These are phyloP conservation scores for Backusella tuberculispora DNA, from an alignment of 192 early-diverging fungal genomes.

Conservation along the genomic window DNA sequence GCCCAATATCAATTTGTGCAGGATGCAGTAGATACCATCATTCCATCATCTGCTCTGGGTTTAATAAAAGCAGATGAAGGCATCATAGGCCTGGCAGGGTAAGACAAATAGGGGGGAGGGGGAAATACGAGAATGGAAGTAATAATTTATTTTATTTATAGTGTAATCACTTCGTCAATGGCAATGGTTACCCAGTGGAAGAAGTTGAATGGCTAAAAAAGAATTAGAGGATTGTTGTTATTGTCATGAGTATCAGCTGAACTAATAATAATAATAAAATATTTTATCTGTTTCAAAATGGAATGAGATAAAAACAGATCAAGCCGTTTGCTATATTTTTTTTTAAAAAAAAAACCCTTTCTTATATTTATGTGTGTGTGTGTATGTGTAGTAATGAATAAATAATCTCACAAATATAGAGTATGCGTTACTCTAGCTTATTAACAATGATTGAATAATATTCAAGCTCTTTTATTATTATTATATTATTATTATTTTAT, in stretches of 20 bases:
- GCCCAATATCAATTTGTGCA: slow-evolving; percentile 57
- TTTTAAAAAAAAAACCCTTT: background rate
- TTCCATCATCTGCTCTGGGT: slow-evolving; percentile 66
- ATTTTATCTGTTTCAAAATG: slow-evolving; percentile 9
- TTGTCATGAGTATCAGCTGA: background rate
- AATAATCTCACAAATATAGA: background rate
- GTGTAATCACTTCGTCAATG: slow-evolving; percentile 69
- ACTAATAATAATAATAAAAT: too few species aligned
- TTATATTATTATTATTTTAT: background rate
- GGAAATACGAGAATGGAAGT: background rate
- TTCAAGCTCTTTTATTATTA: background rate
- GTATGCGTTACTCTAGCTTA: background rate
- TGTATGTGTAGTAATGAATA: background rate
- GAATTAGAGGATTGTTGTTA: background rate
- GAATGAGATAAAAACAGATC: slow-evolving; percentile 9
- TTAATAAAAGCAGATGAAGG: slow-evolving; percentile 68
- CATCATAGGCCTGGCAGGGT: slow-evolving; percentile 69
- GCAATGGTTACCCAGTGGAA: slow-evolving; percentile 63
- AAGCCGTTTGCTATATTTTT: background rate
- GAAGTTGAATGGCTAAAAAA: slow-evolving; percentile 37
- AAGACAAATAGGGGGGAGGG: too few species aligned
- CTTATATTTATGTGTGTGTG: background rate
- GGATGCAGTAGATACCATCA: slow-evolving; percentile 69
- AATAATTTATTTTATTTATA: slow-evolving; percentile 27
- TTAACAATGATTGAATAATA: background rate